Percentiles rank a stretch among this genome's conserved stretches.
Evolutionary conservation across 1,284 basidiomycete genomes (phyloP).

Genomic region (Dichomitus squalens): DNA sequence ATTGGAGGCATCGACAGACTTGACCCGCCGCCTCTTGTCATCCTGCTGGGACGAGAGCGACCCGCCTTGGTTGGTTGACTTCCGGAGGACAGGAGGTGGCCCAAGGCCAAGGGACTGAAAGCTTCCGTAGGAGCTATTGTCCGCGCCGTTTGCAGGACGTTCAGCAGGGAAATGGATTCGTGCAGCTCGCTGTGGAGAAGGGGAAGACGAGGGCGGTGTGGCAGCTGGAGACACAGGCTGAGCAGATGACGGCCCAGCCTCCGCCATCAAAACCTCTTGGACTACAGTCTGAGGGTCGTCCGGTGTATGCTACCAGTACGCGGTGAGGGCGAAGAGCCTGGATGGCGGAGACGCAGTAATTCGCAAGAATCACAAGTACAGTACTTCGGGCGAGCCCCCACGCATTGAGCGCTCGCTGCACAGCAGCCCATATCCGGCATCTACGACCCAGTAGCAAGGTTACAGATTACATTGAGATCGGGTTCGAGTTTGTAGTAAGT

Average conservation of each 20-base stretch:
- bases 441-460: neutral
- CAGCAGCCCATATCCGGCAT: neutral
- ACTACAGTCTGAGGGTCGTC: neutral
- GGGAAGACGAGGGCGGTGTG: slow-evolving; percentile 19
- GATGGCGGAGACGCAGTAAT: neutral
- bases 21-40: slow-evolving; percentile 34
- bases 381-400: neutral
- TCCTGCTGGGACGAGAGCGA: slow-evolving; percentile 16
- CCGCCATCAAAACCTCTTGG: slow-evolving; percentile 26
- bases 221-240: slow-evolving; percentile 13
- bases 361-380: neutral
- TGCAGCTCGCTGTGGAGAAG: slow-evolving; percentile 23
- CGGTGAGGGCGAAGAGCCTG: neutral
- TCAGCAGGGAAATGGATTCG: slow-evolving; percentile 34
- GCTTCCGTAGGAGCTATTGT: slow-evolving; percentile 18
- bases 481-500: no score
- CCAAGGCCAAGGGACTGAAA: slow-evolving; percentile 31
- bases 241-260: slow-evolving; percentile 33
- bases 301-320: neutral
- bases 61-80: slow-evolving; percentile 16
- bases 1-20: slow-evolving; percentile 28
- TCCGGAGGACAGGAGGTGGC: slow-evolving; percentile 27
- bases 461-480: no score
- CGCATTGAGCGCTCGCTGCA: neutral
- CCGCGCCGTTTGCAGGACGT: slow-evolving; percentile 1